Evolutionary conservation across 768 basidiomycete species (phyloP).

Genomic region (Lenzites betulinus): DNA sequence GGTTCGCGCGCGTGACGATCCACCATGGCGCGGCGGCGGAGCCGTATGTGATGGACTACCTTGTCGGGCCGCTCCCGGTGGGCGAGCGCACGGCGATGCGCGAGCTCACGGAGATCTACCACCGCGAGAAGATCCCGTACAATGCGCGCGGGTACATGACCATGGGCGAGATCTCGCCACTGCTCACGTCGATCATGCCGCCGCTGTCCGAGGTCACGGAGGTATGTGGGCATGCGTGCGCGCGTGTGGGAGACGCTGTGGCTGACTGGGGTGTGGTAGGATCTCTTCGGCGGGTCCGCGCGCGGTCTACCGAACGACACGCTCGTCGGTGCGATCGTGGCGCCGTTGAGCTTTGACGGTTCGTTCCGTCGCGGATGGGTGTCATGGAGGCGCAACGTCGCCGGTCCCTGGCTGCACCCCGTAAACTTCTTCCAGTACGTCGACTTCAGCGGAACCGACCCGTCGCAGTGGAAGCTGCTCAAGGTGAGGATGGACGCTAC

Average conservation of each 20-base stretch:
- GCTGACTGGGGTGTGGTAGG: constrained; percentile 34
- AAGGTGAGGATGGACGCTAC: constrained; percentile 36
- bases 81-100: constrained; percentile 40
- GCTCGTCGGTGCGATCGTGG: constrained; percentile 45
- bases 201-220: constrained; percentile 43
- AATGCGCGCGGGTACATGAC: constrained; percentile 48
- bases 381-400: constrained; percentile 48
- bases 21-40: constrained; percentile 46
- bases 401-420: constrained; percentile 56
- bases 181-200: constrained; percentile 38
- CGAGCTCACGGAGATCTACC: constrained; percentile 53
- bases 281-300: constrained; percentile 50
- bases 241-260: constrained; percentile 2
- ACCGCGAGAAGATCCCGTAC: constrained; percentile 52
- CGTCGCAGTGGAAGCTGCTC: constrained; percentile 50
- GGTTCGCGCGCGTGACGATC: constrained; percentile 52
- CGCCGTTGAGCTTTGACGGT: constrained; percentile 63
- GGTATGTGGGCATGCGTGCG: constrained; percentile 31
- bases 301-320: constrained; percentile 50
- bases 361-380: constrained; percentile 58
- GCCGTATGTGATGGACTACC: constrained; percentile 53
- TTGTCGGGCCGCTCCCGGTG: constrained; percentile 60
- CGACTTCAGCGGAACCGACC: constrained; percentile 56
- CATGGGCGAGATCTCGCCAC: constrained; percentile 32
- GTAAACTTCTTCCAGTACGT: constrained; percentile 59